Base-by-base conservation (phyloP, 1,139 yeast species). In the Suhomyces bolitotheri region DNA sequence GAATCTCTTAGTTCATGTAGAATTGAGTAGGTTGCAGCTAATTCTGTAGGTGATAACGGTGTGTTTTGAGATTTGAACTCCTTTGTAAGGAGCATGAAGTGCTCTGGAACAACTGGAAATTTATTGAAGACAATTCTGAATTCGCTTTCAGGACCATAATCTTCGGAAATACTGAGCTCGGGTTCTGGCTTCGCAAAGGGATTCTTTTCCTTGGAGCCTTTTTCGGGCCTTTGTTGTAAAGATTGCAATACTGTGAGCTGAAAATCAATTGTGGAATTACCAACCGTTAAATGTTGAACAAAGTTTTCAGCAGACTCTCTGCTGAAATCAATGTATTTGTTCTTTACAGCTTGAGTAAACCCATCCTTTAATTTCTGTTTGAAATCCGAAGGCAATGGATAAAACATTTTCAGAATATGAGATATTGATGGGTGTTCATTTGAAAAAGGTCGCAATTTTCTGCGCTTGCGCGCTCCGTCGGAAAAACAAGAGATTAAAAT, bases 111-210 rank as follows among this genome's bases (percentile, higher is more conserved):
- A 25, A 89, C 83, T 2, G 97, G 95, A 58, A 73, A 92, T 59
- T 90, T 90, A 67, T 92, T 92, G 47, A 87, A 71, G 4, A 90
- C 79, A 20, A 90, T 58, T 47, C 78, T 71, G 51, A 81, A 81
- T 34, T 80, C 78, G 14, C 65, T 63, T 3, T 58, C 39, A 3
- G 52, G 53, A 2, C 78, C 80, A 46, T 70, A 74, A 31, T 72
- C 66, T 7, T 73, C 74, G 23, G 77, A 51, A 3, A 92, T 73
- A 0, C 90, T 76, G 34, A 90, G 64, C 44, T 78, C 82, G 4
- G 87, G 85, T 46, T 86, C 96, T 0, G 95, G 94, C 11, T 78
- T 75, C 32, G 75, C 74, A 64, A 92, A 92, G 1, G 97, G 97
- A 51, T 88, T 80, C 34, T 58, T 52, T 13, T 64, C 64, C 6